phyloP scores from a whole-genome alignment of 2,329 filamentous ascomycete genomes.

The Akanthomyces muscarius region DNA sequence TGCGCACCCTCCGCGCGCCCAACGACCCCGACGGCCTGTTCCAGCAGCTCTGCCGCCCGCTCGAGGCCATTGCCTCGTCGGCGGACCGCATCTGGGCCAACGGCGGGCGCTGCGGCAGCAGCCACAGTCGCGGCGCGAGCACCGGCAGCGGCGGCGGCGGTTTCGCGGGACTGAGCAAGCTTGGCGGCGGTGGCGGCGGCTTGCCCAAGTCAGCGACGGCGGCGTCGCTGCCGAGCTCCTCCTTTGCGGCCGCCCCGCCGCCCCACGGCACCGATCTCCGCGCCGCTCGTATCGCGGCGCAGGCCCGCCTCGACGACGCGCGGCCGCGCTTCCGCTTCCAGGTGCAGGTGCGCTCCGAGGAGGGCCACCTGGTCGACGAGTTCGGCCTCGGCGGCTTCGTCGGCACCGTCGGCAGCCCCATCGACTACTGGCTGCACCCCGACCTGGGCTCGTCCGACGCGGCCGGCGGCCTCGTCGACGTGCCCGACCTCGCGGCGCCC shows the following conservation, averaged over 20 bases:
- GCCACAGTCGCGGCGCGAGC: conserved; percentile 26
- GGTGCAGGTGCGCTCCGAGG: conserved; percentile 54
- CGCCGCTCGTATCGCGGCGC: conserved; percentile 58
- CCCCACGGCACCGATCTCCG: conserved; percentile 43
- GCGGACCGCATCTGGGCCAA: conserved; percentile 40
- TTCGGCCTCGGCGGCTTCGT: conserved; percentile 58
- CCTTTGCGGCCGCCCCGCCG: conserved; percentile 16
- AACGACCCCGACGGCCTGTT: conserved; percentile 66
- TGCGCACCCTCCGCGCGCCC: conserved; percentile 58
- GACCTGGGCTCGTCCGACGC: conserved; percentile 55
- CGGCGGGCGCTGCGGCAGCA: conserved; percentile 14
- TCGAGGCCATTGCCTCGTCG: conserved; percentile 49
- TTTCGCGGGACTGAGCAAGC: conserved; percentile 14
- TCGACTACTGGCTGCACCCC: conserved; percentile 57
- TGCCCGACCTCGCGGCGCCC: conserved; percentile 47
- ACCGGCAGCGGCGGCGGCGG: conserved; percentile 14
- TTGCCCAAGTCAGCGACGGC: conserved; percentile 35
- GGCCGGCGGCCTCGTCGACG: conserved; percentile 51
- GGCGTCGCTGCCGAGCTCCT: conserved; percentile 27
- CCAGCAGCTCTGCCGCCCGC: conserved; percentile 64
- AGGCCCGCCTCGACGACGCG: conserved; percentile 59
- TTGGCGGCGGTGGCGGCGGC: conserved; percentile 21
- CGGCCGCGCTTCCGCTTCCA: conserved; percentile 50
- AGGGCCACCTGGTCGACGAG: conserved; percentile 47
- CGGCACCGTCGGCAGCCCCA: conserved; percentile 54